These are phyloP conservation scores for Alternaria viburni DNA, from an alignment of 2,329 filamentous ascomycete genomes.

Conservation along the genomic window DNA sequence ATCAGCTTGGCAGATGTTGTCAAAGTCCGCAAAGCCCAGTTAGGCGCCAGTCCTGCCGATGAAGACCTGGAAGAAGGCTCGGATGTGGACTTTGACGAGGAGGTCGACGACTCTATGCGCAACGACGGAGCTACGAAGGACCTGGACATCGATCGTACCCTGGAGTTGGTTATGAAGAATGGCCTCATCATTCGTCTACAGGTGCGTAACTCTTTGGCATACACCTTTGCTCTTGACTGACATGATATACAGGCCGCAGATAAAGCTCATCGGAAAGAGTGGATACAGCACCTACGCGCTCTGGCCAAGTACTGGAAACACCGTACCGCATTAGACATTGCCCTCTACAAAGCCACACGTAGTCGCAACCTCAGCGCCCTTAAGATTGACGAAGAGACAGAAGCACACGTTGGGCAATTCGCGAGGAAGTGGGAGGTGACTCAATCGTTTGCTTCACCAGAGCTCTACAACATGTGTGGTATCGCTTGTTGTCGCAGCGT, in stretches of 20 bases:
- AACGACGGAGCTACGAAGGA: slow-evolving; percentile 62
- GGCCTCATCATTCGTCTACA: slow-evolving; percentile 67
- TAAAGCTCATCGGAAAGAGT: slow-evolving; percentile 63
- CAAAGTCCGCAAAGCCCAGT: slow-evolving; percentile 62
- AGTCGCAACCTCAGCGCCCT: slow-evolving; percentile 64
- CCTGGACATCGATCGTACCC: slow-evolving; percentile 63
- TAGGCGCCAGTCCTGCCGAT: slow-evolving; percentile 61
- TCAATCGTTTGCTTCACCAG: slow-evolving; percentile 66
- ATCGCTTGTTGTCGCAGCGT: slow-evolving; percentile 68
- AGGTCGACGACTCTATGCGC: slow-evolving; percentile 52
- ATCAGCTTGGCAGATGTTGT: slow-evolving; percentile 66
- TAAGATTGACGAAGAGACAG: slow-evolving; percentile 69
- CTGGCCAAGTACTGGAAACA: slow-evolving; percentile 68
- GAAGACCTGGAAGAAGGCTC: slow-evolving; percentile 58
- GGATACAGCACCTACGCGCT: slow-evolving; percentile 64
- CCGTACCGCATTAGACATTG: slow-evolving; percentile 62
- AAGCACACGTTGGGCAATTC: slow-evolving; percentile 70
- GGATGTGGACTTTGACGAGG: slow-evolving; percentile 63
- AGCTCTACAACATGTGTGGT: slow-evolving; percentile 73
- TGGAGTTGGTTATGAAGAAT: slow-evolving; percentile 68
- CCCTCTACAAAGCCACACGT: slow-evolving; percentile 63
- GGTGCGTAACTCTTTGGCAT: slow-evolving; percentile 37
- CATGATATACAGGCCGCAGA: slow-evolving; percentile 55
- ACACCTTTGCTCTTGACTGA: slow-evolving; percentile 13
- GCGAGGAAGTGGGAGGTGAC: slow-evolving; percentile 72